These are phyloP conservation scores for Ramularia endophylla DNA, from an alignment of 2,329 filamentous ascomycete species.

Conservation along the genomic window DNA sequence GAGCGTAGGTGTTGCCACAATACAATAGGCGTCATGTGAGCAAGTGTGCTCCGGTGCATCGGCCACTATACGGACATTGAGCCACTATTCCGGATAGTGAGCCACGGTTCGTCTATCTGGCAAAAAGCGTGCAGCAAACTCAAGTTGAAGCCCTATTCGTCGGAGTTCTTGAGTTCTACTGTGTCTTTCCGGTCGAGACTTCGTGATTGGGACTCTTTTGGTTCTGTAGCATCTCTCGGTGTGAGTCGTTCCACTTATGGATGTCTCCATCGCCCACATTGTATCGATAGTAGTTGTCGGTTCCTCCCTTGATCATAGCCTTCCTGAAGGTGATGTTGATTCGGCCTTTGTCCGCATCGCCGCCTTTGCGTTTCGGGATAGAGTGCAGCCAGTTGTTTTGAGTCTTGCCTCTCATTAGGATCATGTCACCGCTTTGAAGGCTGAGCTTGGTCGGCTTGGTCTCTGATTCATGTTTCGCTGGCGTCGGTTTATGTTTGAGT, in stretches of 20 bases:
- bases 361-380: conserved; percentile 66
- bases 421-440: conserved; percentile 50
- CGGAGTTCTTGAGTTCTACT: no score
- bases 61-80: no score
- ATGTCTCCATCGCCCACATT: conserved; percentile 67
- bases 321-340: conserved; percentile 72
- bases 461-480: conserved; percentile 32
- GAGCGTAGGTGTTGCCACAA: no score
- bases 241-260: conserved; percentile 59
- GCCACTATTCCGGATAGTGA: no score
- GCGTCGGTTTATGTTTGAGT: conserved; percentile 67
- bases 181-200: no score
- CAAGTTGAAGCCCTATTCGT: no score
- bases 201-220: no score
- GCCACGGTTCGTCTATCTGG: no score
- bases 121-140: no score
- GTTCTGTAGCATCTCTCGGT: conserved; percentile 43
- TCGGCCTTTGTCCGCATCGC: conserved; percentile 54
- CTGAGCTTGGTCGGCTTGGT: conserved; percentile 43
- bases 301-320: conserved; percentile 65
- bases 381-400: conserved; percentile 73
- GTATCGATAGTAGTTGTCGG: conserved; percentile 79
- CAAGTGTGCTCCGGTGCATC: no score
- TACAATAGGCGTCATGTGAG: no score
- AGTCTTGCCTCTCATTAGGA: conserved; percentile 70